A percentile compares a stretch with the other conserved stretches of the same genome.
Conservation (phyloP, 2,329 filamentous ascomycete species). For the Endocalyx cinctus region DNA sequence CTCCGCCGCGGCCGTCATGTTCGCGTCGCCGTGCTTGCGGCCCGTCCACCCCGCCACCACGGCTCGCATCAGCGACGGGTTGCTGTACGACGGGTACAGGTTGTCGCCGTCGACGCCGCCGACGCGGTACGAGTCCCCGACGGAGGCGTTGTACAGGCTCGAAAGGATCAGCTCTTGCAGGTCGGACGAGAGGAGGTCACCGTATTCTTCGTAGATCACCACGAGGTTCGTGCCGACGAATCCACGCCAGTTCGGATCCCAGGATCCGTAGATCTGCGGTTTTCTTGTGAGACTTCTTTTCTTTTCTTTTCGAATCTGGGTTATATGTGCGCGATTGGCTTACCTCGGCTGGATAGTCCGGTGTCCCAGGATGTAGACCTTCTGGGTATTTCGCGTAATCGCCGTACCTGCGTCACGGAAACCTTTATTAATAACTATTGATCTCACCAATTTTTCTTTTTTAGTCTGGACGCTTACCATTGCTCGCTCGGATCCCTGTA, state of each 20-base stretch:
- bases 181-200: conserved; percentile 34
- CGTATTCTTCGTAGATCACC: conserved; percentile 55
- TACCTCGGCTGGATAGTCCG: conserved; percentile 47
- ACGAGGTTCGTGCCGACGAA: conserved; percentile 58
- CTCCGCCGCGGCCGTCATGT: conserved; percentile 56
- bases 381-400: conserved; percentile 52
- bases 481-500: conserved; percentile 46
- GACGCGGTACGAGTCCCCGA: conserved; percentile 58
- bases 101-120: conserved; percentile 58
- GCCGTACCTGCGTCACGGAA: too few relatives aligned
- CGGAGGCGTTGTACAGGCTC: conserved; percentile 49
- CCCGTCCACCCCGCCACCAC: conserved; percentile 57
- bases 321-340: too few relatives aligned
- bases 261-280: conserved; percentile 20
- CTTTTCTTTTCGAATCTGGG: too few relatives aligned
- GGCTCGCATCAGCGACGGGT: conserved; percentile 58
- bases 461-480: too few relatives aligned
- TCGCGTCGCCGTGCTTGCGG: conserved; percentile 45
- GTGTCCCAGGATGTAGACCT: conserved; percentile 52
- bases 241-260: conserved; percentile 62
- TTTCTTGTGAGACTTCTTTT: too few relatives aligned
- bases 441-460: too few relatives aligned
- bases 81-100: conserved; percentile 58
- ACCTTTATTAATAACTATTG: too few relatives aligned
- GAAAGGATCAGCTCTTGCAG: conserved; percentile 43